These are phyloP conservation scores for Danielozyma ontarioensis DNA, from an alignment of 805 yeast genomes.

Conservation along the genomic window DNA sequence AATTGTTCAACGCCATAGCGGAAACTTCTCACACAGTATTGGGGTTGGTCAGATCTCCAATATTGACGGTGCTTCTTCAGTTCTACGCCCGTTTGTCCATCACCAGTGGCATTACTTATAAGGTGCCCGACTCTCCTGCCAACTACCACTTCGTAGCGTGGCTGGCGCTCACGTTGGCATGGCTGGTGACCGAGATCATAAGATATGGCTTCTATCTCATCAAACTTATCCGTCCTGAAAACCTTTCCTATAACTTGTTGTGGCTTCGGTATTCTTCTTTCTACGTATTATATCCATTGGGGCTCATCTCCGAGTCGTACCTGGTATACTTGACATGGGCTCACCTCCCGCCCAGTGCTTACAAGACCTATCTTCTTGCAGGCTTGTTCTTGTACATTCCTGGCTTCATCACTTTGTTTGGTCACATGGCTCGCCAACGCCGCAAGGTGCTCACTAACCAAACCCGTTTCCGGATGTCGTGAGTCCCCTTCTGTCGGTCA, in stretches of 20 bases:
- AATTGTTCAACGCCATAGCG: slow-evolving; percentile 18
- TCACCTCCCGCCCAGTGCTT: slow-evolving; percentile 6
- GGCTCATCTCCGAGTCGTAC: slow-evolving; percentile 20
- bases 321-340: slow-evolving; percentile 21
- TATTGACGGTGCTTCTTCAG: slow-evolving; percentile 21
- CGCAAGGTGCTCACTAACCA: slow-evolving; percentile 10
- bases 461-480: no score
- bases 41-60: slow-evolving; percentile 25
- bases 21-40: slow-evolving; percentile 19
- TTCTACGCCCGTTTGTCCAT: slow-evolving; percentile 25
- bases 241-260: slow-evolving; percentile 13
- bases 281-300: slow-evolving; percentile 26
- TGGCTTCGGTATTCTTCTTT: slow-evolving; percentile 28
- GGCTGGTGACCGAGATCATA: slow-evolving; percentile 25
- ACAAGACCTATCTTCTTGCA: slow-evolving; percentile 17
- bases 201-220: slow-evolving; percentile 22
- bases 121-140: slow-evolving; percentile 24
- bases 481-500: no score
- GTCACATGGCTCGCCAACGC: slow-evolving; percentile 28
- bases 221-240: slow-evolving; percentile 8
- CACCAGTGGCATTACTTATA: slow-evolving; percentile 21
- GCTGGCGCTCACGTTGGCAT: slow-evolving; percentile 19
- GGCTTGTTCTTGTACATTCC: slow-evolving; percentile 24
- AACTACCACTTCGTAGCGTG: slow-evolving; percentile 17
- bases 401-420: slow-evolving; percentile 22